Percentiles rank a stretch among this genome's conserved stretches.
phyloP scores from a whole-genome alignment of 169 alveolate genomes.

The Pseudocohnilembus persalinus region DNA sequence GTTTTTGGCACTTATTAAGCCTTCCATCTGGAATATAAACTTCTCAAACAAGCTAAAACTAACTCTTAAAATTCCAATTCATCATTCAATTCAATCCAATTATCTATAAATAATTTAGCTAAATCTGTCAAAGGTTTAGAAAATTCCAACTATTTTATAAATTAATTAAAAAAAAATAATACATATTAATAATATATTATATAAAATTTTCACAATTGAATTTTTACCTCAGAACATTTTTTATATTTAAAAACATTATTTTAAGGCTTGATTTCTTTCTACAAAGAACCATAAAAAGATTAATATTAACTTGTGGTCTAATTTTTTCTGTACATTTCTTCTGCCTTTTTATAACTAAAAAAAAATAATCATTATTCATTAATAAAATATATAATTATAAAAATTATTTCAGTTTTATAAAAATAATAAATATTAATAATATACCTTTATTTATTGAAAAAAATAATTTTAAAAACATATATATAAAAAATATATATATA shows the following conservation, averaged over 20 bases:
- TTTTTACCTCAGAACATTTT: slow-evolving; percentile 42
- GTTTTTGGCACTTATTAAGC: slow-evolving; percentile 46
- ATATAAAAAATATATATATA: neutral
- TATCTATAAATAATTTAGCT: slow-evolving; percentile 41
- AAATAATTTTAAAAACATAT: neutral
- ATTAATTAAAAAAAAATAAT: neutral
- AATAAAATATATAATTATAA: neutral
- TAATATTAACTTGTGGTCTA: slow-evolving; percentile 37
- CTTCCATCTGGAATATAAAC: slow-evolving; percentile 20
- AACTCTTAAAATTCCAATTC: slow-evolving; percentile 46
- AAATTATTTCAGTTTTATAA: neutral
- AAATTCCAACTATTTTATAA: slow-evolving; percentile 13
- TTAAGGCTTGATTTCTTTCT: slow-evolving; percentile 34
- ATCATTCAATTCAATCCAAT: slow-evolving; percentile 49
- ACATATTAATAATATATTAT: neutral
- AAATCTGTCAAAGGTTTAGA: slow-evolving; percentile 44
- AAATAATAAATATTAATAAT: neutral
- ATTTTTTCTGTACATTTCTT: slow-evolving; percentile 44
- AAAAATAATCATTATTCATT: neutral
- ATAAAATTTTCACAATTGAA: neutral
- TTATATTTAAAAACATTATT: slow-evolving; percentile 45
- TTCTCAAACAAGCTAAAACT: slow-evolving; percentile 33
- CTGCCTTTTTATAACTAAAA: slow-evolving; percentile 42
- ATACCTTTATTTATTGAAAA: neutral
- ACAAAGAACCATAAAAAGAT: slow-evolving; percentile 32